Evolutionary conservation across 2,329 filamentous ascomycete genomes (phyloP).

Genomic region (Scedosporium minutisporum): DNA sequence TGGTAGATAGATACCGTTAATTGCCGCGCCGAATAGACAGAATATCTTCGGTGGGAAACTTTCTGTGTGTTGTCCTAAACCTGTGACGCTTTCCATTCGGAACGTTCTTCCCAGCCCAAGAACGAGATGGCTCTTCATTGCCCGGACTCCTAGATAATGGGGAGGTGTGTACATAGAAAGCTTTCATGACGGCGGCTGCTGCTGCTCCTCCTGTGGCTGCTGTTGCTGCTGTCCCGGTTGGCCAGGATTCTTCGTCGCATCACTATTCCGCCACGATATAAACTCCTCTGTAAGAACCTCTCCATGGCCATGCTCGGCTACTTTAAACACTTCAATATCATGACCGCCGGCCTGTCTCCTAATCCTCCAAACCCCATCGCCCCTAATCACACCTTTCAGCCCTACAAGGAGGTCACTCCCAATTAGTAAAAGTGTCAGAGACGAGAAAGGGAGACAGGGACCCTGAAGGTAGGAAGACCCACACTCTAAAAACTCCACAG

Average conservation of each 20-base stretch:
- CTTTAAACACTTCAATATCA: conserved; percentile 62
- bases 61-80: too few species aligned
- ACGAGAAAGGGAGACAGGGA: neutral
- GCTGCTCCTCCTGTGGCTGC: neutral
- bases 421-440: neutral
- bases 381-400: conserved; percentile 51
- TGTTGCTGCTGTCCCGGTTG: neutral
- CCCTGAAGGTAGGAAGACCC: conserved; percentile 21
- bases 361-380: conserved; percentile 76
- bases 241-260: neutral
- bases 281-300: conserved; percentile 70
- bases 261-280: conserved; percentile 59
- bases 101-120: too few species aligned
- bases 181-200: neutral
- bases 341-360: conserved; percentile 51
- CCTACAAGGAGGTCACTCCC: conserved; percentile 32
- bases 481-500: conserved; percentile 69
- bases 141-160: too few species aligned
- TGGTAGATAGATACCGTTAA: too few species aligned
- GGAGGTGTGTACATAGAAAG: neutral
- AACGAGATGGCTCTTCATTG: too few species aligned
- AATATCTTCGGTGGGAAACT: too few species aligned
- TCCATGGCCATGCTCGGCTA: conserved; percentile 67
- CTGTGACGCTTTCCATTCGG: too few species aligned
- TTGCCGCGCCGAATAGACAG: too few species aligned